Evolutionary conservation across 805 yeast species (phyloP).

Genomic region (Sugiyamaella boreocaroliniensis): DNA sequence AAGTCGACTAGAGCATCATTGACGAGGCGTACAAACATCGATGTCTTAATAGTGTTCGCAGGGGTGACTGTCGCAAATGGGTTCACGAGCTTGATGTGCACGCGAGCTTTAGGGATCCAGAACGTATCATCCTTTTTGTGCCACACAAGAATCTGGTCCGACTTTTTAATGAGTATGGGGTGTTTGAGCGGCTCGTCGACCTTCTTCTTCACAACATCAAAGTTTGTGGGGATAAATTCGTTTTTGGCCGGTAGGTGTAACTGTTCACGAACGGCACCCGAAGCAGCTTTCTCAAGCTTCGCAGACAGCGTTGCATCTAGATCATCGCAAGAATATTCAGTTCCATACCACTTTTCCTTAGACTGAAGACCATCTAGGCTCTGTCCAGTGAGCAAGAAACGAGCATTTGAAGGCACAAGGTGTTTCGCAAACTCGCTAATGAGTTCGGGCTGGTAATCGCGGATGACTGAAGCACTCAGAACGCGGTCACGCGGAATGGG

Average conservation of each 20-base stretch:
- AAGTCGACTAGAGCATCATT: conserved; percentile 70
- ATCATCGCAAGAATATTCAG: conserved; percentile 51
- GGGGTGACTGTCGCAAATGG: conserved; percentile 62
- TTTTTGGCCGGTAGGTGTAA: conserved; percentile 67
- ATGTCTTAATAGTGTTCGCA: conserved; percentile 48
- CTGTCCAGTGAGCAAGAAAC: conserved; percentile 49
- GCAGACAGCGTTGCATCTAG: conserved; percentile 28
- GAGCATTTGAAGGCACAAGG: conserved; percentile 54
- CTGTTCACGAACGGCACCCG: conserved; percentile 21
- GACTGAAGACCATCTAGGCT: conserved; percentile 42
- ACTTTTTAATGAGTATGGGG: conserved; percentile 56
- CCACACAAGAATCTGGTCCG: conserved; percentile 61
- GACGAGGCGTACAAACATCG: conserved; percentile 60
- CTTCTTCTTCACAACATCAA: conserved; percentile 47
- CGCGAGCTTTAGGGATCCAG: conserved; percentile 78
- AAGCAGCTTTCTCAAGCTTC: conserved; percentile 29
- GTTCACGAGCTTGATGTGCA: conserved; percentile 53
- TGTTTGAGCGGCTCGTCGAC: conserved; percentile 39
- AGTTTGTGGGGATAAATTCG: conserved; percentile 74
- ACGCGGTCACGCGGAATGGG: conserved; percentile 59
- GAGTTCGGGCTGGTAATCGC: conserved; percentile 51
- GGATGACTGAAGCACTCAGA: conserved; percentile 49
- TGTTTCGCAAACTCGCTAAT: conserved; percentile 44
- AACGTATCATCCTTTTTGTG: conserved; percentile 84
- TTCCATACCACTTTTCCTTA: conserved; percentile 85